Evolutionary conservation across 2,329 filamentous ascomycete genomes (phyloP), one percentile per base, ranked within the genome.

Genomic region (Sporothrix schenckii): DNA sequence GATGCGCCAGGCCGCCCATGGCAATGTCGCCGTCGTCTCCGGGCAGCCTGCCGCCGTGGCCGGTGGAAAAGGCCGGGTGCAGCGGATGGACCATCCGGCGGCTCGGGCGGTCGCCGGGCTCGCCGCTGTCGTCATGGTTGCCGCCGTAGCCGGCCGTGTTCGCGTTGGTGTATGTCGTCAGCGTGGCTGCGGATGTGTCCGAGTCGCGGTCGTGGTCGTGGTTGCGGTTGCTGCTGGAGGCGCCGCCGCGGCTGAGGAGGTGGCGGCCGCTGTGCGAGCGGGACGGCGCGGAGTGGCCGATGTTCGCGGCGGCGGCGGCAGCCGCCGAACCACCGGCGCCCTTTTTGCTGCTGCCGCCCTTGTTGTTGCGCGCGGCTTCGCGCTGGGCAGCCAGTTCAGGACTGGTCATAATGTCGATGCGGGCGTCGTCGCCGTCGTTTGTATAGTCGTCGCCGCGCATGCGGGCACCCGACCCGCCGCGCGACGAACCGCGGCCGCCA

Each of bases 341-440:
- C 39, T 49, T 65, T 19, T 49, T 34, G 39, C 6, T 65, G 24
- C 24, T 11, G 60, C 21, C 49, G 21, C 44, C n/a, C 16, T 63
- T 63, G 21, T 49, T 63, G 41, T 63, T 47, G 19, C 63, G 27
- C 6, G 63, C 63, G 9, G 61, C 58, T 19, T 47, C 24, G 16
- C 75, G 68, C 67, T 73, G 78, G 58, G 73, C 76, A 14, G 75
- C 76, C 7, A 81, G 69, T 61, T 83, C 80, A 0, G 82, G 82
- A 3, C 79, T 81, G 0, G 80, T 80, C 81, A 83, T 83, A 73
- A 83, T 83, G 13, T 80, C 82, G 24, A 80, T 73, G 13, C 78
- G 78, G 9, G 78, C 76, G 4, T 75, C 75, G 49, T 79, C 78
- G 13, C 76, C 76, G 50, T 74, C 76, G 19, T 76, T 75, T 19